phyloP scores from a whole-genome alignment of 2,329 filamentous ascomycete genomes.

The Sclerotinia trifoliorum region DNA sequence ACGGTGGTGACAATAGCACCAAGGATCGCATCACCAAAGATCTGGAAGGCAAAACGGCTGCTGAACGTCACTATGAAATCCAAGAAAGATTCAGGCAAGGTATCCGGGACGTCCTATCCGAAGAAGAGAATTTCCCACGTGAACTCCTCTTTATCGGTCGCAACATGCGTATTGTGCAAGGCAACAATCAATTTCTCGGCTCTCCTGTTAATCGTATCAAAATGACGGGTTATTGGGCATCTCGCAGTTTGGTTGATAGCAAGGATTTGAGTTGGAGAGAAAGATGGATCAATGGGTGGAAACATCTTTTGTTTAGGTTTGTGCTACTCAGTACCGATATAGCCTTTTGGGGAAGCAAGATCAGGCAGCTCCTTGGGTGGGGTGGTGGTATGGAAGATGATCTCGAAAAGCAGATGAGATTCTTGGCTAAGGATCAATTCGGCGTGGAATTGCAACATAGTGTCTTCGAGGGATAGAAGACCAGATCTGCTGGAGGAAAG shows the following conservation, averaged over 20 bases:
- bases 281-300: conserved; percentile 66
- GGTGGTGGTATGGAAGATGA: conserved; percentile 92
- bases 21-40: conserved; percentile 59
- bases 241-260: conserved; percentile 75
- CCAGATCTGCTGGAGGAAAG: neutral
- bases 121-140: conserved; percentile 67
- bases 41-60: conserved; percentile 53
- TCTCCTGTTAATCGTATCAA: conserved; percentile 81
- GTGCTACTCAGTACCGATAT: conserved; percentile 76
- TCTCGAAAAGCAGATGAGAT: conserved; percentile 82
- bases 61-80: conserved; percentile 70
- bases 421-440: conserved; percentile 79
- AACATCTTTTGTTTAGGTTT: conserved; percentile 77
- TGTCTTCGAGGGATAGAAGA: conserved; percentile 74
- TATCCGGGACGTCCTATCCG: conserved; percentile 63
- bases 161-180: conserved; percentile 71
- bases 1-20: conserved; percentile 73
- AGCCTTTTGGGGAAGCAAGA: conserved; percentile 76
- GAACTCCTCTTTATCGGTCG: conserved; percentile 73
- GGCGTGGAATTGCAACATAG: conserved; percentile 87
- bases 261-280: conserved; percentile 61
- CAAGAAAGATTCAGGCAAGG: conserved; percentile 65
- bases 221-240: conserved; percentile 90
- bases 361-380: conserved; percentile 72
- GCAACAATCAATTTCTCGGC: conserved; percentile 72